A percentile compares a stretch with the other conserved stretches of the same genome.
phyloP scores from a whole-genome alignment of 805 yeast genomes.

The Candida andamanensis region DNA sequence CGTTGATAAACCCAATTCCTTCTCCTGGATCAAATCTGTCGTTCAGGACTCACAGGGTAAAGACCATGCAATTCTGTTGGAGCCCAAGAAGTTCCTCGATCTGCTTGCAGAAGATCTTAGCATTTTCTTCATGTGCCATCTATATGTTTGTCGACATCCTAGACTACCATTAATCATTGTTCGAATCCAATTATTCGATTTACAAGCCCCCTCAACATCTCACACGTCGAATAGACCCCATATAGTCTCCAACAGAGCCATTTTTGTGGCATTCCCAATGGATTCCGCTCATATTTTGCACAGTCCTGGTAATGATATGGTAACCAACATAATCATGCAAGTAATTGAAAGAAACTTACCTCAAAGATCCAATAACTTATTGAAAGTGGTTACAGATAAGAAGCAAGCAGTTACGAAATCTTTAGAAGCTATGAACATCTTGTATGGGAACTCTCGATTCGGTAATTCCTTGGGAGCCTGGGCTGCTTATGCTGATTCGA shows the following conservation, averaged over 20 bases:
- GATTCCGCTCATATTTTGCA: slow-evolving; percentile 66
- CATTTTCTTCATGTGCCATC: slow-evolving; percentile 53
- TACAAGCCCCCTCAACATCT: slow-evolving; percentile 15
- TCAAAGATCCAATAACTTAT: slow-evolving; percentile 37
- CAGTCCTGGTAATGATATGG: slow-evolving; percentile 37
- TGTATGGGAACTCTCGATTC: slow-evolving; percentile 60
- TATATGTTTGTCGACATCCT: slow-evolving; percentile 65
- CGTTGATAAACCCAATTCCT: slow-evolving; percentile 50
- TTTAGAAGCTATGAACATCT: slow-evolving; percentile 50
- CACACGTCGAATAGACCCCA: slow-evolving; percentile 26
- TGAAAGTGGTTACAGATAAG: slow-evolving; percentile 32
- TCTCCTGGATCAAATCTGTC: slow-evolving; percentile 45
- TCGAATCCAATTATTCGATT: slow-evolving; percentile 66
- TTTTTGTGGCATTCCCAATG: slow-evolving; percentile 60
- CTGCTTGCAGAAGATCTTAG: slow-evolving; percentile 44
- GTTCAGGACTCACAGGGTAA: slow-evolving; percentile 31
- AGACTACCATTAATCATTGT: slow-evolving; percentile 53
- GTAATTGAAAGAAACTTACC: slow-evolving; percentile 52
- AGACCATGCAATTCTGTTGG: slow-evolving; percentile 32
- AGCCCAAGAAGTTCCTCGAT: slow-evolving; percentile 49
- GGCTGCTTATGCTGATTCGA: slow-evolving; percentile 66
- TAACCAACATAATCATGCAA: slow-evolving; percentile 53
- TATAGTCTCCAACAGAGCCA: slow-evolving; percentile 53
- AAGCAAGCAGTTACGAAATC: slow-evolving; percentile 36
- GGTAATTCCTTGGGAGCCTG: slow-evolving; percentile 64